Base-by-base conservation (phyloP, 805 yeast species). In the Grigorovia jiainica region DNA sequence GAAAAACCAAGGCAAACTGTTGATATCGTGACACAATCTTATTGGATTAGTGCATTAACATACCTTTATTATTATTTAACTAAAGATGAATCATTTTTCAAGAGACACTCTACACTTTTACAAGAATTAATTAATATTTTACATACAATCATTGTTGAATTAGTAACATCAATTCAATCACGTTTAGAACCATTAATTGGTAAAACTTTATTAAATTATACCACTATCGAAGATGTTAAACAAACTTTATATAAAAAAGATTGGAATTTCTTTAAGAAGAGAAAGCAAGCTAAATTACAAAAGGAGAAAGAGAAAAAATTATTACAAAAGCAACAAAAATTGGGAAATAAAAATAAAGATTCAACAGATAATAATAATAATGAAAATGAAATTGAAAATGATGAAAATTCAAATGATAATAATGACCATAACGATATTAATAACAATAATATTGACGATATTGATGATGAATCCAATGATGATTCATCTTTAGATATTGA, bases 41-140 rank as follows among this genome's bases (percentile, higher is more conserved):
- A 87, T 58, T 92, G 97, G 97, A 72, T 92, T 30, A 79, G 95
- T 4, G 81, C 83, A 20, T 58, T 83, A 36, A 83, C 84, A 45
- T 79, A 84, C 49, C 64, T 90, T 39, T 79, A 82, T 53, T 90
- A 82, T 59, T 90, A 86, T 60, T 56, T 90, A 27, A 66, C 76
- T 34, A 77, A 83, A 46, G 92, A 82, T 53, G 81, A 76, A 11
- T 61, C 65, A 0, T 70, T 81, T 41, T 78, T 76, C 57, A 53
- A 59, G 18, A 65, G 64, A 38, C 73, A 78, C 46, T 87, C 89
- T 2, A 56, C 63, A 13, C 63, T 79, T 24, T 57, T 83, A 39
- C 87, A 81, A 53, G 86, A 79, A 38, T 34, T 79, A 25, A 61
- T 73, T 10, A 67, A 71, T 33, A 64, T 77, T 8, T 53, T 75